Base-by-base conservation (phyloP, 1,139 yeast genomes). In the Debaryomyces nepalensis region DNA sequence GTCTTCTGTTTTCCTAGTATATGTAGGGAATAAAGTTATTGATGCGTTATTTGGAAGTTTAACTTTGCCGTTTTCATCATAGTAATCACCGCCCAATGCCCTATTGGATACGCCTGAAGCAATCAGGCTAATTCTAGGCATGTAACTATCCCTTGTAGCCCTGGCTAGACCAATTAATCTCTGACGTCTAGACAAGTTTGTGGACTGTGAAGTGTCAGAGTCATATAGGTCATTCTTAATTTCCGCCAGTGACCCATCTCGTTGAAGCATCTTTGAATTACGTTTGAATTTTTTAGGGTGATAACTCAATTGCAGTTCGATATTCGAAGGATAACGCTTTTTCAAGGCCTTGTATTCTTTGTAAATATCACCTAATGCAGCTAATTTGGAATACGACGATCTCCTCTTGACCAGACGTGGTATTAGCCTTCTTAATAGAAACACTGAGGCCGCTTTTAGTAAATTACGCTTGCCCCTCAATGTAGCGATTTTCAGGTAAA, bases 21-120 rank as follows among this genome's bases (percentile, higher is more conserved):
- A 87, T 4, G 88, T 77, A 2, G 91, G 91, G 52, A 82, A 86
- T 5, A 57, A 77, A 6, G 69, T 61, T 37, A 73, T 64, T 3
- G 63, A 44, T 4, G 77, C 66, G 45, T 70, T 73, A 24, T 58
- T 56, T 4, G 78, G 78, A 24, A 69, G 50, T 19, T 62, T 50
- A 18, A 70, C 52, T 43, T 61, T 54, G 3, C 75, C 75, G 9
- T 56, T 46, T 9, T 60, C 69, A 43, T 67, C 71, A 43, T 62
- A 64, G 16, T 59, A 45, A 35, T 64, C 68, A 11, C 50, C 50
- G 22, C 70, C 64, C 50, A 75, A 63, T 5, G 68, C 65, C 32
- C 64, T 54, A 4, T 64, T 53, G 0, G 77, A 64, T 2, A 77
- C 78, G 4, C 77, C 81, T 1, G 72, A 50, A 1, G 84, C 82